A percentile compares a stretch with the other conserved stretches of the same genome.
phyloP scores from a whole-genome alignment of 2,329 filamentous ascomycete species.

The Bipolaris gigantea region DNA sequence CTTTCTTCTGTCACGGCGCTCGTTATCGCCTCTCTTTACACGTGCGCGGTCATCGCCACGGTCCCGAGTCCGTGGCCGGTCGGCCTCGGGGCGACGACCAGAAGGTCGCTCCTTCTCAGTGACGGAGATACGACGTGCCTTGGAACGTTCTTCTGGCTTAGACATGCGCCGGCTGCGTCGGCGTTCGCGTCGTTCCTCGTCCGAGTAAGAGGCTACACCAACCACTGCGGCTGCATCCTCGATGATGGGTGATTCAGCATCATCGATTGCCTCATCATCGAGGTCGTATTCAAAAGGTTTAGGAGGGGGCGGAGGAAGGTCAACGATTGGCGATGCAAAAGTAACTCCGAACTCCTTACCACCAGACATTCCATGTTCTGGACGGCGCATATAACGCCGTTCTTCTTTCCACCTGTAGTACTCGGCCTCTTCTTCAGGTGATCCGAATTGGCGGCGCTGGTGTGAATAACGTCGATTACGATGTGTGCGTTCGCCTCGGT shows the following conservation, averaged over 20 bases:
- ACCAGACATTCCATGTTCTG: conserved; percentile 35
- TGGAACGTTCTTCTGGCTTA: conserved; percentile 33
- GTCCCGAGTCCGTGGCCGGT: conserved; percentile 30
- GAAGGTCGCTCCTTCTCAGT: conserved; percentile 36
- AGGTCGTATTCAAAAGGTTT: conserved; percentile 26
- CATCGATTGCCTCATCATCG: conserved; percentile 15
- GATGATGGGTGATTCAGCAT: conserved; percentile 18
- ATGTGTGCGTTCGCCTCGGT: conserved; percentile 34
- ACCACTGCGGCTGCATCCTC: conserved; percentile 34
- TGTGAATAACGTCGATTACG: conserved; percentile 37
- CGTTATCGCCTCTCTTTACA: conserved; percentile 31
- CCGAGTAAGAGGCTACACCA: conserved; percentile 33
- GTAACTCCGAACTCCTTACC: conserved; percentile 30
- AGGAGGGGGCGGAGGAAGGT: conserved; percentile 22
- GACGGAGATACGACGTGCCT: conserved; percentile 36
- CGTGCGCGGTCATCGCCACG: conserved; percentile 29
- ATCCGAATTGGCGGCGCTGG: conserved; percentile 29
- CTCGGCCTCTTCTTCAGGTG: conserved; percentile 37
- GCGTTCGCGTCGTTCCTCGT: conserved; percentile 33
- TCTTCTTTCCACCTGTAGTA: conserved; percentile 39
- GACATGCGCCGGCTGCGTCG: conserved; percentile 30
- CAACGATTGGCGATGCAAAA: conserved; percentile 19
- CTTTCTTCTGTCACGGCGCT: conserved; percentile 27
- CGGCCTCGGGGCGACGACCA: conserved; percentile 33
- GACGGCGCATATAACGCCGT: conserved; percentile 28